A percentile compares a stretch with the other conserved stretches of the same genome.
phyloP scores from a whole-genome alignment of 768 basidiomycete species.

The Tylopilus intermedius region DNA sequence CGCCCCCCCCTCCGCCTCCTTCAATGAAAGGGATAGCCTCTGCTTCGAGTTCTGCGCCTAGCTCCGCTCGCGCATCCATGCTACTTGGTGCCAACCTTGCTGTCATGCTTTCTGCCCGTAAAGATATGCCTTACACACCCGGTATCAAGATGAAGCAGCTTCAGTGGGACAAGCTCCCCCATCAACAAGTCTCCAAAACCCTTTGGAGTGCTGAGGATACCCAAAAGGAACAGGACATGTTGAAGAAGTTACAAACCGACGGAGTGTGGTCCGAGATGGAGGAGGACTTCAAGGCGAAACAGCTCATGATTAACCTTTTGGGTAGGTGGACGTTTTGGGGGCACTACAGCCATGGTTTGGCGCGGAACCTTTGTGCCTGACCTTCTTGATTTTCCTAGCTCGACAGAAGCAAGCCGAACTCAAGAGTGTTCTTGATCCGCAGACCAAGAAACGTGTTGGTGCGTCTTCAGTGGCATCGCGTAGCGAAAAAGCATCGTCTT shows the following conservation, averaged over 20 bases:
- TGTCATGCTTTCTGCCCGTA: conserved; percentile 59
- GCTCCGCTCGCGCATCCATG: conserved; percentile 56
- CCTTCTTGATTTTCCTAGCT: conserved; percentile 37
- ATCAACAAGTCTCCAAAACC: conserved; percentile 78
- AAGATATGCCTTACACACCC: conserved; percentile 81
- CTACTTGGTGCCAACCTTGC: conserved; percentile 55
- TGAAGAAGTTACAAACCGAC: conserved; percentile 74
- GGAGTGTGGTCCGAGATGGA: conserved; percentile 97
- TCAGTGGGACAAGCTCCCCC: conserved; percentile 98
- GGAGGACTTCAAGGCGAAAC: conserved; percentile 95
- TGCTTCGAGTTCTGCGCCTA: conserved; percentile 34
- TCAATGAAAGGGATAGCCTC: conserved; percentile 29
- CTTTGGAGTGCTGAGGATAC: conserved; percentile 71
- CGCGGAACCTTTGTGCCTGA: conserved; percentile 4
- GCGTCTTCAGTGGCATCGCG: conserved; percentile 29
- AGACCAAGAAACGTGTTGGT: conserved; percentile 94
- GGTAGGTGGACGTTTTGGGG: conserved; percentile 41
- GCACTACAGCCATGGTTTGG: not conserved
- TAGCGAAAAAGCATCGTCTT: not conserved
- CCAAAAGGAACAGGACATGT: conserved; percentile 72
- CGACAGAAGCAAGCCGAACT: conserved; percentile 85
- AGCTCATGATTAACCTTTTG: conserved; percentile 85
- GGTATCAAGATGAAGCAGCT: conserved; percentile 94
- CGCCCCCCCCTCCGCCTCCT: conserved; percentile 35
- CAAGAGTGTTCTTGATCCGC: conserved; percentile 84